Percentiles rank a stretch among this genome's conserved stretches.
phyloP scores from a whole-genome alignment of 163 green algal genomes.

The Scenedesmus sp. region DNA sequence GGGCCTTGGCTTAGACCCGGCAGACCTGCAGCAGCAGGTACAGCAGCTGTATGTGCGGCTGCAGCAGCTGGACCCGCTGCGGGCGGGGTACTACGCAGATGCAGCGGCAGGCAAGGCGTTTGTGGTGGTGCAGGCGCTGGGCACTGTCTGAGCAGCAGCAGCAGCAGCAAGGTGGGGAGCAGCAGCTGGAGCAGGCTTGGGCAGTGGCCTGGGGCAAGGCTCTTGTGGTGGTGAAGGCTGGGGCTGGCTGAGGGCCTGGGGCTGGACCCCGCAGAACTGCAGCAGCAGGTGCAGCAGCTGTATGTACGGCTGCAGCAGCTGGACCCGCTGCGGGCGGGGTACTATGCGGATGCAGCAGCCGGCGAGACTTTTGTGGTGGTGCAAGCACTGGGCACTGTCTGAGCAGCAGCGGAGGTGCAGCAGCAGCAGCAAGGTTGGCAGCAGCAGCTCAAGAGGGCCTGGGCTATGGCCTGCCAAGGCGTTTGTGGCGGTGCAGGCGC shows the following conservation, averaged over 20 bases:
- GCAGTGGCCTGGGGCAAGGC: neutral
- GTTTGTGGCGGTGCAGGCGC: neutral
- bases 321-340: constrained; percentile 81
- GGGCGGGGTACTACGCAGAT: constrained; percentile 83
- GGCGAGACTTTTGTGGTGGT: constrained; percentile 70
- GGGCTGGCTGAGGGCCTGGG: constrained; percentile 47
- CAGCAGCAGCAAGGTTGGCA: too few species aligned
- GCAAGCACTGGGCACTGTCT: constrained; percentile 42
- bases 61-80: constrained; percentile 75
- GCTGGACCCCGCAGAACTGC: constrained; percentile 4
- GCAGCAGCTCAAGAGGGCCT: too few species aligned
- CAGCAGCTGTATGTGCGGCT: constrained; percentile 67
- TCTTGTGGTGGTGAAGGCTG: neutral
- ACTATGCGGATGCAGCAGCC: constrained; percentile 78
- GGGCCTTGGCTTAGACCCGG: neutral
- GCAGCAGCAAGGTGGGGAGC: neutral
- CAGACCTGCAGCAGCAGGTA: constrained; percentile 52
- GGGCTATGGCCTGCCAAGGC: too few species aligned
- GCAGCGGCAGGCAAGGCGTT: constrained; percentile 70
- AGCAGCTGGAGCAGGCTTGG: constrained; percentile 34
- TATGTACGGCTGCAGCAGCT: constrained; percentile 72
- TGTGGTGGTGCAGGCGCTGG: constrained; percentile 60
- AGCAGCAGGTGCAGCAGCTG: constrained; percentile 50
- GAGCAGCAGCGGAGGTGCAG: neutral
- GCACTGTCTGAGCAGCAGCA: constrained; percentile 21